These are phyloP conservation scores for Spathaspora arborariae DNA, from an alignment of 805 yeast species.

Conservation along the genomic window DNA sequence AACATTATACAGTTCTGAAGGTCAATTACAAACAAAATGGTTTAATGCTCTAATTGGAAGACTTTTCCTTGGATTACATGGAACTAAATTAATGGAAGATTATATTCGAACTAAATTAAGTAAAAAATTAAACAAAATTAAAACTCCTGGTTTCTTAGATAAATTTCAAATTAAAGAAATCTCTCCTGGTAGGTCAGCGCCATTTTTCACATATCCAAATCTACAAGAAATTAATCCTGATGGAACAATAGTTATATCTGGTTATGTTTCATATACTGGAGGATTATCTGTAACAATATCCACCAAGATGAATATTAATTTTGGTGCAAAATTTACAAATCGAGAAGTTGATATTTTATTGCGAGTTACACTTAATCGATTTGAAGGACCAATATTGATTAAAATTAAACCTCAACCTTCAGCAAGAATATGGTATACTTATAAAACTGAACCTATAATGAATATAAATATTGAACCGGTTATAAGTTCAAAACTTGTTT, in stretches of 20 bases:
- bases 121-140: constrained; percentile 72
- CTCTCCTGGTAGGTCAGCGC: constrained; percentile 76
- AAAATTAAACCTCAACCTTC: constrained; percentile 87
- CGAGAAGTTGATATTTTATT: constrained; percentile 74
- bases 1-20: constrained; percentile 75
- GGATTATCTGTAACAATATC: constrained; percentile 72
- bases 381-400: constrained; percentile 72
- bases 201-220: constrained; percentile 70
- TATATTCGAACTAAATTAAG: constrained; percentile 57
- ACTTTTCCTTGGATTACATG: constrained; percentile 69
- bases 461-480: constrained; percentile 82
- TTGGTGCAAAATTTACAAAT: constrained; percentile 67
- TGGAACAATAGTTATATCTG: constrained; percentile 63
- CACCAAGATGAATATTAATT: constrained; percentile 70
- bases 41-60: constrained; percentile 85
- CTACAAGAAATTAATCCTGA: constrained; percentile 71
- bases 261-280: constrained; percentile 69
- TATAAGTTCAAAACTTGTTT: constrained; percentile 79
- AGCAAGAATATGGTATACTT: constrained; percentile 85
- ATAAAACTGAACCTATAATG: constrained; percentile 72
- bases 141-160: constrained; percentile 84
- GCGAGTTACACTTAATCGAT: constrained; percentile 59
- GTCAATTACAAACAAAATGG: constrained; percentile 84
- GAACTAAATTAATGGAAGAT: constrained; percentile 62
- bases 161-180: constrained; percentile 72